A percentile compares a stretch with the other conserved stretches of the same genome.
Evolutionary conservation across 2,329 filamentous ascomycete genomes (phyloP).

Genomic region (Claviceps cyperi): DNA sequence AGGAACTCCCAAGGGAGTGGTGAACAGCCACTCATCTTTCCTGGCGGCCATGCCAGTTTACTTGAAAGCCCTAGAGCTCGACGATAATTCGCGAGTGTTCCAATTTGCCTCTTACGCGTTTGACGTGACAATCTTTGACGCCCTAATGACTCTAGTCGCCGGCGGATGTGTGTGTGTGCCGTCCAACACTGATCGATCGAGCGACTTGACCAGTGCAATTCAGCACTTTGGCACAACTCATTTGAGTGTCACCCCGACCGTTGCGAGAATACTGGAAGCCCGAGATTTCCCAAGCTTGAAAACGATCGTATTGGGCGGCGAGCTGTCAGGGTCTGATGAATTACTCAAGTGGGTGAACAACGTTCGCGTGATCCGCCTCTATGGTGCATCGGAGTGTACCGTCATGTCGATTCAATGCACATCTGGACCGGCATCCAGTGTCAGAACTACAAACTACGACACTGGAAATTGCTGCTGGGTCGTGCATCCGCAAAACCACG

Average conservation of each 20-base stretch:
- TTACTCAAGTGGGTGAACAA: neutral
- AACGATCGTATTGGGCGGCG: conserved; percentile 4
- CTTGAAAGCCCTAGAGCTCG: neutral
- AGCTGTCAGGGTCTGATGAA: neutral
- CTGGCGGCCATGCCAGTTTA: neutral
- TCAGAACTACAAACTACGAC: neutral
- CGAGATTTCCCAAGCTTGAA: conserved; percentile 1
- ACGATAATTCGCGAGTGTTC: neutral
- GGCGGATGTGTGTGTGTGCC: conserved; percentile 11
- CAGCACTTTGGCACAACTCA: conserved; percentile 1
- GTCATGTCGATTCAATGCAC: neutral
- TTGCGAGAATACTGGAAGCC: conserved; percentile 3
- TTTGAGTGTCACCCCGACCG: conserved; percentile 7
- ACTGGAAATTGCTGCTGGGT: neutral
- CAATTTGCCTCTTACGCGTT: conserved; percentile 11
- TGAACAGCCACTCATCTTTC: neutral
- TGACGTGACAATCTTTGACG: conserved; percentile 9
- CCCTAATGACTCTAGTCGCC: conserved; percentile 7
- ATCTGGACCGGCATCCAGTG: neutral
- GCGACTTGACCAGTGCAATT: conserved; percentile 8
- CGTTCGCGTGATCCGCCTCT: neutral
- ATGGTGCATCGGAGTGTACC: conserved; percentile 1
- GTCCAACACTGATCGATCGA: conserved; percentile 7
- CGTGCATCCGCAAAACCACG: neutral
- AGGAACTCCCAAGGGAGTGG: neutral